phyloP scores from a whole-genome alignment of 2,329 filamentous ascomycete species.

The Cadophora malorum region DNA sequence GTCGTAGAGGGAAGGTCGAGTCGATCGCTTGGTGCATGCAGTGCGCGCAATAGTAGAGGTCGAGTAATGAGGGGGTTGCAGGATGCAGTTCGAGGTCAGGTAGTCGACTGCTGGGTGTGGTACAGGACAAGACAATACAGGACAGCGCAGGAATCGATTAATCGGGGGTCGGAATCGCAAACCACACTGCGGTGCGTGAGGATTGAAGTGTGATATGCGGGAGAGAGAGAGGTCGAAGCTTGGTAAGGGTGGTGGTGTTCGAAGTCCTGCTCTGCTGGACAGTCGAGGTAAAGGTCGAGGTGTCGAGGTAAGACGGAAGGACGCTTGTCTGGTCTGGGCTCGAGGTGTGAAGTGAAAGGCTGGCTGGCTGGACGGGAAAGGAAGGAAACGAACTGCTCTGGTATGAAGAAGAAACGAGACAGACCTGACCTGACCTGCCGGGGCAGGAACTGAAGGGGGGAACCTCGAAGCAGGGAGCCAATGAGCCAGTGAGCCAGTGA shows the following conservation, averaged over 20 bases:
- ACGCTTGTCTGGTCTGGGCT: neutral
- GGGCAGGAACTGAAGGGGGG: constrained; percentile 6
- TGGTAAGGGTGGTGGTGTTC: neutral
- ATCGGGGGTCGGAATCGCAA: neutral
- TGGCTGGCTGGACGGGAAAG: neutral
- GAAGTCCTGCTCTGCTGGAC: neutral
- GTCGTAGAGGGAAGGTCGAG: constrained; percentile 3
- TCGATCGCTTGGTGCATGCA: neutral
- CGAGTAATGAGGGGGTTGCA: constrained; percentile 13
- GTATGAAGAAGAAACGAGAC: neutral
- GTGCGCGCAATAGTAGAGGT: neutral
- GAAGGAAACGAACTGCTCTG: neutral
- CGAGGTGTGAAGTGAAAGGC: neutral
- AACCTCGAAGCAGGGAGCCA: neutral
- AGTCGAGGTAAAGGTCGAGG: neutral
- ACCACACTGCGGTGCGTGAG: neutral
- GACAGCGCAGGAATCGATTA: neutral
- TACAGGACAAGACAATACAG: neutral
- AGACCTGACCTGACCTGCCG: neutral
- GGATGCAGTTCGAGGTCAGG: constrained; percentile 5
- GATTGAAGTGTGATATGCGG: neutral
- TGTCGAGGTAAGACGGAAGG: neutral
- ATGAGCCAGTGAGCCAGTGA: too few species aligned
- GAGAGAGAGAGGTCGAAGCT: neutral
- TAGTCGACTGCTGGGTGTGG: neutral